A percentile compares a stretch with the other conserved stretches of the same genome.
Conservation (phyloP, 768 basidiomycete species). For the Lentinus brumalis region DNA sequence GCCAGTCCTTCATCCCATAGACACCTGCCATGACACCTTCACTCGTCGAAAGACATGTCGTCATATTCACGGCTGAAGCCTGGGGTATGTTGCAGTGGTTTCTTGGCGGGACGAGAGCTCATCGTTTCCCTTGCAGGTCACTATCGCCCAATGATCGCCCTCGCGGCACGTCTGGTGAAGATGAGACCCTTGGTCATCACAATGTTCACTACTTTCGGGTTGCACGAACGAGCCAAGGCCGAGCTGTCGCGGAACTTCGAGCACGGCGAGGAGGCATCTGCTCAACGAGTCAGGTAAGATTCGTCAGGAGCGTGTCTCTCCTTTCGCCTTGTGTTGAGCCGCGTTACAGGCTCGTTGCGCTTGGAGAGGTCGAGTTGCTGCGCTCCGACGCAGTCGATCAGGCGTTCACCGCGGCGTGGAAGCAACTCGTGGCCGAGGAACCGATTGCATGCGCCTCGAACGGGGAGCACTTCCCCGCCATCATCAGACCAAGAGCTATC, state of each 20-base stretch:
- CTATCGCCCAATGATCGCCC: conserved; percentile 8
- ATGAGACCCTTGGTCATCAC: conserved; percentile 5
- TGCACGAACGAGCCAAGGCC: conserved; percentile 5
- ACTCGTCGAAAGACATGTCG: conserved; percentile 2
- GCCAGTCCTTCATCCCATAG: too few relatives aligned
- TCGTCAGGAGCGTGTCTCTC: background rate
- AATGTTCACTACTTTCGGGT: background rate
- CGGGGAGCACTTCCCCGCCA: background rate
- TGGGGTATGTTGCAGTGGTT: conserved; percentile 6
- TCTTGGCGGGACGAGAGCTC: background rate
- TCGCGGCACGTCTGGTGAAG: conserved; percentile 10
- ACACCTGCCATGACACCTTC: too few relatives aligned
- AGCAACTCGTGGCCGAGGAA: conserved; percentile 2
- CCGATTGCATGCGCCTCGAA: conserved; percentile 12
- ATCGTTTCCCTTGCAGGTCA: conserved; percentile 2
- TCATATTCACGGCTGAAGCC: conserved; percentile 1
- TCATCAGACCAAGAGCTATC: conserved; percentile 14
- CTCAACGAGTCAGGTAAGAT: conserved; percentile 10
- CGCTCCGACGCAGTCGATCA: conserved; percentile 1
- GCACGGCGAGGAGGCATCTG: background rate
- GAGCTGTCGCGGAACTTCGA: conserved; percentile 11
- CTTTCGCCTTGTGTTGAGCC: background rate
- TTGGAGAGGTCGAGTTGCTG: background rate
- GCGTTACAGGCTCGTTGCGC: conserved; percentile 9
- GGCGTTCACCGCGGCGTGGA: conserved; percentile 14